Conservation (phyloP, 75 land plant genomes). For the Selaginella tamariscina region DNA sequence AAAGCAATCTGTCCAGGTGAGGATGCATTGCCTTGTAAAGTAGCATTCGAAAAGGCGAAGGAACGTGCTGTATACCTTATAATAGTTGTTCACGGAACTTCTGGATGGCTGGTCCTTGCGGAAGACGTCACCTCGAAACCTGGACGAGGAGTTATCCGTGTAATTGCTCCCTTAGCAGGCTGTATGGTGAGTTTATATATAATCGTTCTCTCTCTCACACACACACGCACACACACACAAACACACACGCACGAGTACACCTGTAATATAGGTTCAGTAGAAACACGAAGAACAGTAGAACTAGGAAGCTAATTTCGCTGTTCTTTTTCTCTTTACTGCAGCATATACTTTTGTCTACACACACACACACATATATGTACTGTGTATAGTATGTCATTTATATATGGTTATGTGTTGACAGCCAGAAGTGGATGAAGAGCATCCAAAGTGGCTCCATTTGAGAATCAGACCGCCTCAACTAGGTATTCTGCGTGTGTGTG, state of each 20-base stretch:
- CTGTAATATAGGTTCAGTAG: no score
- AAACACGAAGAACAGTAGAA: no score
- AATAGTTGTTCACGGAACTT: slow-evolving; percentile 36
- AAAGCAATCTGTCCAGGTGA: slow-evolving; percentile 10
- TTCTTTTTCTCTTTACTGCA: no score
- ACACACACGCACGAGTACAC: no score
- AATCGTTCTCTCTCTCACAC: no score
- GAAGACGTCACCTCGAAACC: slow-evolving; percentile 53
- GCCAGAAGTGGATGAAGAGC: slow-evolving; percentile 86
- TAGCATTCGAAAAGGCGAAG: slow-evolving; percentile 95
- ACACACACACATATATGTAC: no score
- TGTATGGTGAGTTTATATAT: slow-evolving; percentile 36
- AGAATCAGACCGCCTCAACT: slow-evolving; percentile 67
- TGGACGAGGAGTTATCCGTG: slow-evolving; percentile 57
- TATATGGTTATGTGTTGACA: no score
- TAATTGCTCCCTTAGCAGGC: slow-evolving; percentile 88
- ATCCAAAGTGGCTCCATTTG: slow-evolving; percentile 79
- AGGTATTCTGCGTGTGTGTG: slow-evolving; percentile 30
- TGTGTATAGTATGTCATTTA: no score
- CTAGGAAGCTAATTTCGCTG: no score
- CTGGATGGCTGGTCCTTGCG: slow-evolving; percentile 66
- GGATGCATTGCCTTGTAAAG: slow-evolving; percentile 70
- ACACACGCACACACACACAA: no score
- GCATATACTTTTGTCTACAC: no score
- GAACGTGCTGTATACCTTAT: slow-evolving; percentile 69